phyloP scores from a whole-genome alignment of 345 rosid genomes.

The Salix dunnii region DNA sequence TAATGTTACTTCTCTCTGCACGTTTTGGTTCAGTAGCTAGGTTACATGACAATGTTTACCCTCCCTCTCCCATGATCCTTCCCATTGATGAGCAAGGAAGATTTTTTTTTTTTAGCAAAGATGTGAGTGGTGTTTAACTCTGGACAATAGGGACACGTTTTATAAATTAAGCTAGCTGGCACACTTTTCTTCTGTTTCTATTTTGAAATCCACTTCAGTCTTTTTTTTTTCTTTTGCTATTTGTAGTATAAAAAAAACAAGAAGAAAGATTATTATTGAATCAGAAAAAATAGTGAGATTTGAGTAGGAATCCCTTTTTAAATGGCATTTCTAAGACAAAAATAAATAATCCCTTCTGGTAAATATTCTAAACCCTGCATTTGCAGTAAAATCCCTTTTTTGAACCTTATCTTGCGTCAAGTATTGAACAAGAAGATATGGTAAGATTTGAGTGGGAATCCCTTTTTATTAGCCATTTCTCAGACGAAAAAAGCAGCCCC shows the following conservation, averaged over 20 bases:
- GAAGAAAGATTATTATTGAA: background rate
- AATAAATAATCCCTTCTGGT: too few relatives aligned
- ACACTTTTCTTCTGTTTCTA: background rate
- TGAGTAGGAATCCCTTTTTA: background rate
- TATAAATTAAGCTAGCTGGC: background rate
- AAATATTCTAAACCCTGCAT: too few relatives aligned
- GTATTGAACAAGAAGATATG: background rate
- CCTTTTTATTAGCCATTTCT: background rate
- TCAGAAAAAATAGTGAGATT: background rate
- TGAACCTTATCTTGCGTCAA: too few relatives aligned
- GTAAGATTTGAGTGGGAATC: background rate
- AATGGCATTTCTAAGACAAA: background rate
- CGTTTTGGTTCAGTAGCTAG: background rate
- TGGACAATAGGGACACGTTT: background rate
- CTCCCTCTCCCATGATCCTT: background rate
- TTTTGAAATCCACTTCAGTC: background rate
- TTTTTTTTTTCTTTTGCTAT: background rate
- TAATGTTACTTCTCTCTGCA: background rate
- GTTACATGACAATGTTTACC: background rate
- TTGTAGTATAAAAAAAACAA: background rate
- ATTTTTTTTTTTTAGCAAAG: too few relatives aligned
- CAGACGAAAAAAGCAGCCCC: too few relatives aligned
- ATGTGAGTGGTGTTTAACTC: background rate
- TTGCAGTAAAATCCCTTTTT: too few relatives aligned
- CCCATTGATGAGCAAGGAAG: background rate